Evolutionary conservation across 78 protist genomes (phyloP), one percentile per base, ranked within the genome.

Genomic region (Anaeramoeba ignava): DNA sequence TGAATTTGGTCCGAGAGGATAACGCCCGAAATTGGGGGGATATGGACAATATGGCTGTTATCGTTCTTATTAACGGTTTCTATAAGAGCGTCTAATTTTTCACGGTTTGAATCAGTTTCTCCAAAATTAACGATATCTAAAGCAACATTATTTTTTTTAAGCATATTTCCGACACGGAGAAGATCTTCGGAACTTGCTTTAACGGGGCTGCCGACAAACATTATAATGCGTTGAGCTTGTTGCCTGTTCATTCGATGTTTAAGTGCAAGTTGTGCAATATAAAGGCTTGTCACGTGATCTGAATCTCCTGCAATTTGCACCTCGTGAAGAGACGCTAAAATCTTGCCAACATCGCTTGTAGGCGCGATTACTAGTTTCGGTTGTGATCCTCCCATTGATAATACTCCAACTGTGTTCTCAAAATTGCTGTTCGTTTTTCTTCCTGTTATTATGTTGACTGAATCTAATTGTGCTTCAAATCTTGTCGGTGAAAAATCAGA

Each of bases 91-190:
- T 94, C 94, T 31, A 94, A 90, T 84, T 92, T 93, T n/a, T 42
- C 91, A 23, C 86, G 33, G 83, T 94, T 94, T 34, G 78, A 89
- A 0, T 83, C 90, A 42, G 86, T 91, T 68, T 93, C 97, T 17
- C 97, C 97, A 81, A 94, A 93, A 80, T 88, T 93, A 41, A 94
- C 84, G n/a, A 94, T 83, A 82, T 94, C 97, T 2, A 94, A 87
- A 2, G 95, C 92, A 38, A 94, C 88, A 37, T 88, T 84, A 87
- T 90, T 92, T 88, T 94, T 94, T 88, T 92, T 93, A 37, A 94
- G 87, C 87, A 89, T 88, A 91, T 92, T 92, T 40, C 91, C 97
- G 33, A 94, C 89, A 81, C 73, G 54, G 31, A 86, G 87, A 39
- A 89, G 90, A 2, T 82, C 90, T 40, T 23, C 23, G 83, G 85